phyloP scores from a whole-genome alignment of 805 yeast species.

The Starmerella sirachaensis region DNA sequence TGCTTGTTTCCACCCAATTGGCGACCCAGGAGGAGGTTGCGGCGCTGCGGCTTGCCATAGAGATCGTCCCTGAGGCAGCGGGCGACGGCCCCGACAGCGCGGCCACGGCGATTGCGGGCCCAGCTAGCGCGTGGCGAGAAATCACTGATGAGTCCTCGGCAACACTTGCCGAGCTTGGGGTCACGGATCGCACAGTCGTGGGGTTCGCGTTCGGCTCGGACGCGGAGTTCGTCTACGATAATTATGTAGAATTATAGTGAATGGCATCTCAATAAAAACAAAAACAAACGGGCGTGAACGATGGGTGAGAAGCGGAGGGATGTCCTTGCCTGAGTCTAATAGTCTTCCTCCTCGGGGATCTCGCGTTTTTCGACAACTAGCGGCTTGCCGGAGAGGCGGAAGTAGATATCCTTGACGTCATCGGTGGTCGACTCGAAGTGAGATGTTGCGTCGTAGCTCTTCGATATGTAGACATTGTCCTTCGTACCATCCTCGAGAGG shows the following conservation, averaged over 20 bases:
- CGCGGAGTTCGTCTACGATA: slow-evolving; percentile 15
- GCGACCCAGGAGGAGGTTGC: slow-evolving; percentile 19
- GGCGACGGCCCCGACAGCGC: too few species aligned
- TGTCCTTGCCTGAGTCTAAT: background rate
- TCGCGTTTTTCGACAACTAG: slow-evolving; percentile 71
- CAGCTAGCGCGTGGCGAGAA: slow-evolving; percentile 13
- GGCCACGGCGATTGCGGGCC: too few species aligned
- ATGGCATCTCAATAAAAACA: background rate
- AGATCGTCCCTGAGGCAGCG: slow-evolving; percentile 9
- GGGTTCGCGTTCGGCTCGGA: slow-evolving; percentile 16
- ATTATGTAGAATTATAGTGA: slow-evolving; percentile 1
- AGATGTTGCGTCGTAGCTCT: slow-evolving; percentile 84
- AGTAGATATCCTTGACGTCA: slow-evolving; percentile 88
- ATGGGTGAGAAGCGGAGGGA: background rate
- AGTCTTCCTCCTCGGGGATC: slow-evolving; percentile 43
- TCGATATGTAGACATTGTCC: slow-evolving; percentile 71
- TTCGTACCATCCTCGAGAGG: slow-evolving; percentile 73
- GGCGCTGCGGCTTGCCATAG: slow-evolving; percentile 17
- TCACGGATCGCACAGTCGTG: slow-evolving; percentile 11
- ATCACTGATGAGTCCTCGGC: slow-evolving; percentile 13
- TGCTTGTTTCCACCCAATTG: slow-evolving; percentile 18
- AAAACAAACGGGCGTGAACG: too few species aligned
- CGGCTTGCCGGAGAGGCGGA: slow-evolving; percentile 85
- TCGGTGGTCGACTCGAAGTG: slow-evolving; percentile 95
- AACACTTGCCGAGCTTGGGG: slow-evolving; percentile 8